These are phyloP conservation scores for Rhizoctonia solani DNA, from an alignment of 1,284 basidiomycete species.

Conservation along the genomic window DNA sequence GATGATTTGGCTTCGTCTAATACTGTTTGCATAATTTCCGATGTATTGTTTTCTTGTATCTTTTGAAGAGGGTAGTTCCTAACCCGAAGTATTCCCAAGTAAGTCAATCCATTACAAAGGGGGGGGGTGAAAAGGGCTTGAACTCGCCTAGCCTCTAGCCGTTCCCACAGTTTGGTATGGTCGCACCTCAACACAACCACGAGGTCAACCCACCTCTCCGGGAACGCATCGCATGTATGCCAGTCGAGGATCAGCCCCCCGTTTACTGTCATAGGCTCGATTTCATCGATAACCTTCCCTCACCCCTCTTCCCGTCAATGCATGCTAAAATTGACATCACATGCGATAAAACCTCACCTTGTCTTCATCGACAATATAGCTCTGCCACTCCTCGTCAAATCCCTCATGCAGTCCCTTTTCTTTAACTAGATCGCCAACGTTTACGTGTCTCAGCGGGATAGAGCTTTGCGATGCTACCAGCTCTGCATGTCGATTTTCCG, in stretches of 20 bases:
- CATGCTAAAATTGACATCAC: background rate
- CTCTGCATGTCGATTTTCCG: constrained; percentile 88
- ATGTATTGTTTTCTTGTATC: constrained; percentile 97
- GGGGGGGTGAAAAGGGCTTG: background rate
- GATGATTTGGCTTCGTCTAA: constrained; percentile 85
- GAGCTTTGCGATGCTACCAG: constrained; percentile 71
- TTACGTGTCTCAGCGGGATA: constrained; percentile 76
- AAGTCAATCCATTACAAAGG: background rate
- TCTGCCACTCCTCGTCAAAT: constrained; percentile 94
- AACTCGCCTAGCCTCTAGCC: constrained; percentile 87
- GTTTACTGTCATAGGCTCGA: constrained; percentile 69
- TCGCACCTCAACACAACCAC: constrained; percentile 92
- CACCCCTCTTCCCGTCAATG: background rate
- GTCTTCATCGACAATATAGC: constrained; percentile 94
- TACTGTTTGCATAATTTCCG: constrained; percentile 97
- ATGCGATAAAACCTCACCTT: constrained; percentile 56
- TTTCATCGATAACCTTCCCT: constrained; percentile 78
- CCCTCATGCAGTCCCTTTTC: constrained; percentile 80
- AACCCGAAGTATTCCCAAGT: no score
- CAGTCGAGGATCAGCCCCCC: constrained; percentile 94
- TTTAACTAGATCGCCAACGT: constrained; percentile 90
- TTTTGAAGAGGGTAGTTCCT: constrained; percentile 91
- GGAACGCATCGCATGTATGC: constrained; percentile 95
- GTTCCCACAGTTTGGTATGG: constrained; percentile 87
- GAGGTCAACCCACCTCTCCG: constrained; percentile 97